These are phyloP conservation scores for Rhynchosporium graminicola DNA, from an alignment of 2,329 filamentous ascomycete species.

Conservation along the genomic window DNA sequence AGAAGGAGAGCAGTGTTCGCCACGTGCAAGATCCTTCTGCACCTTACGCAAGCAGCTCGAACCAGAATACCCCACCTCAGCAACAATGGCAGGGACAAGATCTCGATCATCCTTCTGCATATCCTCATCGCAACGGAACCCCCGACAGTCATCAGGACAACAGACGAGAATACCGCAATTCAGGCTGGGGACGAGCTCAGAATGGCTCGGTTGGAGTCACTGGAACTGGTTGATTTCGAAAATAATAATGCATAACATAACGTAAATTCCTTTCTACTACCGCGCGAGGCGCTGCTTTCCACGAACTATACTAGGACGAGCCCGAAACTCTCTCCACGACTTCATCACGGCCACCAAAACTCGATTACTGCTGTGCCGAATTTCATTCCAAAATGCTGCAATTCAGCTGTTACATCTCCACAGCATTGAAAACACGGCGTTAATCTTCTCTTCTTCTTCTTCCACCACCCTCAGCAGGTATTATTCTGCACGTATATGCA, in stretches of 20 bases:
- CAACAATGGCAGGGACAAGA: slow-evolving; percentile 48
- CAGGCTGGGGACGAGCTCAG: slow-evolving; percentile 40
- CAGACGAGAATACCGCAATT: slow-evolving; percentile 39
- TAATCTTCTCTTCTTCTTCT: slow-evolving; percentile 29
- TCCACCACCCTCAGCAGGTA: slow-evolving; percentile 21
- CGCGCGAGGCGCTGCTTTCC: slow-evolving; percentile 27
- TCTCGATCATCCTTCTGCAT: slow-evolving; percentile 34
- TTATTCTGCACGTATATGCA: slow-evolving; percentile 27
- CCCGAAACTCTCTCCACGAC: slow-evolving; percentile 25
- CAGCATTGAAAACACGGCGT: slow-evolving; percentile 34
- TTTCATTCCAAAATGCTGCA: slow-evolving; percentile 27
- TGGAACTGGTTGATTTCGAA: slow-evolving; percentile 34
- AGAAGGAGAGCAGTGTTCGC: slow-evolving; percentile 80
- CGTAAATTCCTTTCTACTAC: slow-evolving; percentile 30
- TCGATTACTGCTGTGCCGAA: slow-evolving; percentile 23
- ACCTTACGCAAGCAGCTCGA: slow-evolving; percentile 43
- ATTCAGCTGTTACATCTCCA: slow-evolving; percentile 24
- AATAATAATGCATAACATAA: slow-evolving; percentile 33
- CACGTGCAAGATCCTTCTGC: slow-evolving; percentile 66
- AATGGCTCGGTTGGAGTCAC: slow-evolving; percentile 41
- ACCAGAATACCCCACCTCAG: slow-evolving; percentile 52
- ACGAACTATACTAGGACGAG: slow-evolving; percentile 20
- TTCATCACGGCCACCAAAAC: slow-evolving; percentile 26
- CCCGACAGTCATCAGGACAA: slow-evolving; percentile 39
- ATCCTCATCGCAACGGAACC: slow-evolving; percentile 37